phyloP scores from a whole-genome alignment of 495 filamentous ascomycete genomes.

The Aspergillus asperescens region DNA sequence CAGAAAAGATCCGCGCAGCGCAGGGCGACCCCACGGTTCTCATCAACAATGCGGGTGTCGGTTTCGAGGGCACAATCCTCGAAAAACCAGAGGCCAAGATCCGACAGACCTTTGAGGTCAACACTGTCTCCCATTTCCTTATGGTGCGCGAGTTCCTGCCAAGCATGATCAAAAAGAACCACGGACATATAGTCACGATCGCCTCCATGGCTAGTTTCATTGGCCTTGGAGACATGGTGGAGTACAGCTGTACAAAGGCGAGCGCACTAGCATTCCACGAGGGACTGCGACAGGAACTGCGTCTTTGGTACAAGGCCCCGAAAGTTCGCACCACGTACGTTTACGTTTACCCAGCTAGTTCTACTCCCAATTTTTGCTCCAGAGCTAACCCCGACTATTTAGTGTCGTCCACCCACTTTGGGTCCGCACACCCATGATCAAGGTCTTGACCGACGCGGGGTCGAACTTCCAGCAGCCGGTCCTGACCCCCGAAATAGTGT shows the following conservation, averaged over 20 bases:
- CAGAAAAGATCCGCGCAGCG: slow-evolving; percentile 39
- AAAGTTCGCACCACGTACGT: slow-evolving; percentile 42
- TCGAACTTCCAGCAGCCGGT: slow-evolving; percentile 34
- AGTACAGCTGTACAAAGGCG: slow-evolving; percentile 55
- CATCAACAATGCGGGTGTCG: slow-evolving; percentile 59
- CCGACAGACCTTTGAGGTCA: slow-evolving; percentile 51
- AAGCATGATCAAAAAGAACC: slow-evolving; percentile 53
- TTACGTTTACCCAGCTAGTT: too few relatives aligned
- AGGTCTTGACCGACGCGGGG: slow-evolving; percentile 35
- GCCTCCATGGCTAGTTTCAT: slow-evolving; percentile 54
- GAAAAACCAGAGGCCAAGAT: slow-evolving; percentile 42
- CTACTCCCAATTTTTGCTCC: too few relatives aligned
- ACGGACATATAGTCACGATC: slow-evolving; percentile 55
- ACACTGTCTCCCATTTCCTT: slow-evolving; percentile 55
- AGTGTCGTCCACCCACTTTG: slow-evolving; percentile 44
- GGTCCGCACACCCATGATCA: slow-evolving; percentile 45
- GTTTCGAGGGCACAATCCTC: slow-evolving; percentile 42
- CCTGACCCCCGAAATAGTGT: slow-evolving; percentile 34
- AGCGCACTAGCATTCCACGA: slow-evolving; percentile 54
- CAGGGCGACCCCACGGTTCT: slow-evolving; percentile 50
- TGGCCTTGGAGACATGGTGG: slow-evolving; percentile 42
- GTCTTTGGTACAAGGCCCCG: slow-evolving; percentile 37
- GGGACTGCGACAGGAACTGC: slow-evolving; percentile 40
- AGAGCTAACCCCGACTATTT: neutral
- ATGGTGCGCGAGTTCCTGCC: slow-evolving; percentile 57